A percentile compares a stretch with the other conserved stretches of the same genome.
Conservation (phyloP, 106 monocot genomes). For the Agapanthus africanus region DNA sequence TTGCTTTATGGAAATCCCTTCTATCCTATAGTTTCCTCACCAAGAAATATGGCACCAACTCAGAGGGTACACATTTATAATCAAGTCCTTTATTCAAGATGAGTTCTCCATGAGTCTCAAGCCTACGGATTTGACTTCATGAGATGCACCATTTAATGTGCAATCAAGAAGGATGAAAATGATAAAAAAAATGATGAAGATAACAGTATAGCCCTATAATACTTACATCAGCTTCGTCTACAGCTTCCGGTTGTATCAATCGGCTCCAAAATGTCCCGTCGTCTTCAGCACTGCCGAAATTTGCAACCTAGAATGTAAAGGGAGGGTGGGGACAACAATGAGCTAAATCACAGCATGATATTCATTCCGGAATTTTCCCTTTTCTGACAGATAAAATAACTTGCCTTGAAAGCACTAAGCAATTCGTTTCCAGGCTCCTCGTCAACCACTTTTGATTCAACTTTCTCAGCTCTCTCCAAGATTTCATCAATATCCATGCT, state of each 20-base stretch:
- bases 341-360: neutral
- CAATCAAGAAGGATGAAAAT: neutral
- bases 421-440: slow-evolving; percentile 78
- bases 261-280: slow-evolving; percentile 97
- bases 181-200: neutral
- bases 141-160: no score
- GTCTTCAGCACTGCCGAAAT: slow-evolving; percentile 87
- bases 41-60: no score
- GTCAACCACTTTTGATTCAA: slow-evolving; percentile 76
- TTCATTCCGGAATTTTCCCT: neutral
- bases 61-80: no score
- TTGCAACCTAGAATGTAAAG: slow-evolving; percentile 60
- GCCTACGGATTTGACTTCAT: no score
- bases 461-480: slow-evolving; percentile 98
- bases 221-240: slow-evolving; percentile 62
- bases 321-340: neutral
- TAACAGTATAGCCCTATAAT: no score
- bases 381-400: neutral
- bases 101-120: no score
- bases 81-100: no score
- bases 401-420: slow-evolving; percentile 97
- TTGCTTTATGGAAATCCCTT: no score
- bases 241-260: slow-evolving; percentile 82
- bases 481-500: slow-evolving; percentile 99
- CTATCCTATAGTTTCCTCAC: no score